phyloP scores from a whole-genome alignment of 345 rosid genomes.

The Geranium rotundifolium region DNA sequence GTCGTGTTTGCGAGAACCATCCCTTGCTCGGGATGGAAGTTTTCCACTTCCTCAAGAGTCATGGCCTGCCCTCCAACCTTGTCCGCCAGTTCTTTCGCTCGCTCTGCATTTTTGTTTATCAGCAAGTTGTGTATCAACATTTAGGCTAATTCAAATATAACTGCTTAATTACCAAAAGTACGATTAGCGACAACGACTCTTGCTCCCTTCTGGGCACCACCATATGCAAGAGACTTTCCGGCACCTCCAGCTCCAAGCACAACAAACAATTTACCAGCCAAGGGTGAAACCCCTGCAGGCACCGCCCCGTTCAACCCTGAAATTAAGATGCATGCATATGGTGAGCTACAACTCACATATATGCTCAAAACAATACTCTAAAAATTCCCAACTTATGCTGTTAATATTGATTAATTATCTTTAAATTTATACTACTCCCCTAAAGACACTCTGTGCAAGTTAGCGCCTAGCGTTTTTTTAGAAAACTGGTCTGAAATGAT shows the following conservation, averaged over 20 bases:
- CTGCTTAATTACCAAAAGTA: conserved; percentile 18
- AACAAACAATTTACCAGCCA: conserved; percentile 28
- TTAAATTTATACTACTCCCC: no score
- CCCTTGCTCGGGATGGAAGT: conserved; percentile 36
- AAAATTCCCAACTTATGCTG: no score
- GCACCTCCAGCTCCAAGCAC: conserved; percentile 40
- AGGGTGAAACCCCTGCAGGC: conserved; percentile 18
- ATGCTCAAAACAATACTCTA: no score
- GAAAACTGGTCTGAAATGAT: no score
- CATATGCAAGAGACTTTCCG: conserved; percentile 39
- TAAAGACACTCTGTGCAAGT: no score
- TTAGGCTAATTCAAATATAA: no score
- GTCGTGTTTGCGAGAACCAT: conserved; percentile 45
- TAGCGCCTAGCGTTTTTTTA: no score
- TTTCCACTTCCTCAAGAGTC: conserved; percentile 26
- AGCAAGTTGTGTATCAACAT: no score
- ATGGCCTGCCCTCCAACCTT: conserved; percentile 34
- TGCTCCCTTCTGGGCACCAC: conserved; percentile 37
- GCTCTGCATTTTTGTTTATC: conserved; percentile 10
- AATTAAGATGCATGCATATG: no score
- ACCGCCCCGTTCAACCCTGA: conserved; percentile 16
- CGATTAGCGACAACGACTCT: conserved; percentile 34
- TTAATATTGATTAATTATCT: no score
- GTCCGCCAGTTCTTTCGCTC: conserved; percentile 32
- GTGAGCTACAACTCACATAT: no score